phyloP scores from a whole-genome alignment of 192 early-diverging fungal species.

The Lunasporangiospora selenospora region DNA sequence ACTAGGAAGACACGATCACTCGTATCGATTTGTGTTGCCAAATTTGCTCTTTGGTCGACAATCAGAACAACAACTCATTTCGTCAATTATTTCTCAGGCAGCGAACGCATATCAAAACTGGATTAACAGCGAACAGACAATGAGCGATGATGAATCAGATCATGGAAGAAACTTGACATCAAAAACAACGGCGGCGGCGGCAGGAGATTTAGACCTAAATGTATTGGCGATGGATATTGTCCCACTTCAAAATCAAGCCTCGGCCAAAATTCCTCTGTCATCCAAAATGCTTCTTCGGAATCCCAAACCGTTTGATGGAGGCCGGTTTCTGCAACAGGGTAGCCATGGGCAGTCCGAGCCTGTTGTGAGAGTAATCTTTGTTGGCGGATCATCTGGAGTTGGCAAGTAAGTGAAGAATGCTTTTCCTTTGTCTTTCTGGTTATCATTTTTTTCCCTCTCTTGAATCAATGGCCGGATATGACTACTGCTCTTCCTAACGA shows the following conservation, averaged over 20 bases:
- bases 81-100: conserved; percentile 31
- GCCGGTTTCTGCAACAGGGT: conserved; percentile 13
- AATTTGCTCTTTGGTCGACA: conserved; percentile 30
- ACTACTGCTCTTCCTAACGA: too few relatives aligned
- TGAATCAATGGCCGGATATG: too few relatives aligned
- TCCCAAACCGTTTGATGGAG: conserved; percentile 25
- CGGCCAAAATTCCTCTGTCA: conserved; percentile 31
- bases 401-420: conserved; percentile 42
- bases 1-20: conserved; percentile 27
- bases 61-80: conserved; percentile 33
- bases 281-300: conserved; percentile 30
- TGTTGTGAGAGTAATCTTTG: conserved; percentile 37
- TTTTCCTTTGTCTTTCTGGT: too few relatives aligned
- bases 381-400: conserved; percentile 38
- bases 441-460: too few relatives aligned
- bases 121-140: conserved; percentile 1
- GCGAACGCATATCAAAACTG: conserved; percentile 31
- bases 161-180: neutral
- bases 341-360: conserved; percentile 22
- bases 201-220: conserved; percentile 4
- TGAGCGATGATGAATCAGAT: neutral
- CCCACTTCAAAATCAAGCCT: conserved; percentile 17
- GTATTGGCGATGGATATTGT: conserved; percentile 42
- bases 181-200: neutral
- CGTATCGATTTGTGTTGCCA: conserved; percentile 34